Conservation (phyloP, 495 filamentous ascomycete species). For the Penicillium lagena region DNA sequence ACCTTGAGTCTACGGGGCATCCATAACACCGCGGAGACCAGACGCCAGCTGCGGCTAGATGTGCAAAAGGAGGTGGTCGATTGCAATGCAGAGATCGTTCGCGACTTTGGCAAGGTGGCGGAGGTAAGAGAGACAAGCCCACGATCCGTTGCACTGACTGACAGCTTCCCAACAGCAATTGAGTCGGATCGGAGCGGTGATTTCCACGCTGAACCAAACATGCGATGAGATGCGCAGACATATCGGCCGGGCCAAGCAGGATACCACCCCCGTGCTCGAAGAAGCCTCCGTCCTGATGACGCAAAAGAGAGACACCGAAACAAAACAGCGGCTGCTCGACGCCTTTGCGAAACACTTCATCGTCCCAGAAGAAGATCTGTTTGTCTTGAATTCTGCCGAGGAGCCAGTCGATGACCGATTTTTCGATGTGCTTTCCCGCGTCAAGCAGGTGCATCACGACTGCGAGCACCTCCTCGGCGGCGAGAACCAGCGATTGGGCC, state of each 20-base stretch:
- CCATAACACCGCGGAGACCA: slow-evolving; percentile 70
- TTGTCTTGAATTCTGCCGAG: slow-evolving; percentile 63
- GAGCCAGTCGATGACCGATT: slow-evolving; percentile 83
- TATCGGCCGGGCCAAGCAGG: slow-evolving; percentile 64
- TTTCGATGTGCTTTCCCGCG: slow-evolving; percentile 71
- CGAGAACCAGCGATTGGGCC: slow-evolving; percentile 78
- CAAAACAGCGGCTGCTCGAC: slow-evolving; percentile 77
- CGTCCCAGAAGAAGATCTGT: slow-evolving; percentile 70
- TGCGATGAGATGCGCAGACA: slow-evolving; percentile 77
- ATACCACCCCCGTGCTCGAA: slow-evolving; percentile 69
- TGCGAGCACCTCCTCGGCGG: slow-evolving; percentile 84
- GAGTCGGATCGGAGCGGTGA: slow-evolving; percentile 71
- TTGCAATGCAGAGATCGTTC: slow-evolving; percentile 86
- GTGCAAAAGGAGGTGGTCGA: slow-evolving; percentile 90
- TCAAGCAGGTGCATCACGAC: slow-evolving; percentile 82
- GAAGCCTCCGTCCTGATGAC: slow-evolving; percentile 70
- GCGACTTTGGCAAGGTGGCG: slow-evolving; percentile 85
- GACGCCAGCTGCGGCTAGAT: slow-evolving; percentile 74
- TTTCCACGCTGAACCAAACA: slow-evolving; percentile 70
- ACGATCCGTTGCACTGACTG: slow-evolving; percentile 8
- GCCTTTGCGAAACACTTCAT: slow-evolving; percentile 82
- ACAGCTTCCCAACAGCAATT: slow-evolving; percentile 57
- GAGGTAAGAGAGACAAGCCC: slow-evolving; percentile 51
- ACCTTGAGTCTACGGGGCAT: slow-evolving; percentile 67
- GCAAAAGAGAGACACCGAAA: slow-evolving; percentile 71